Evolutionary conservation across 2,329 filamentous ascomycete genomes (phyloP).

Genomic region (Trichophyton benhamiae): DNA sequence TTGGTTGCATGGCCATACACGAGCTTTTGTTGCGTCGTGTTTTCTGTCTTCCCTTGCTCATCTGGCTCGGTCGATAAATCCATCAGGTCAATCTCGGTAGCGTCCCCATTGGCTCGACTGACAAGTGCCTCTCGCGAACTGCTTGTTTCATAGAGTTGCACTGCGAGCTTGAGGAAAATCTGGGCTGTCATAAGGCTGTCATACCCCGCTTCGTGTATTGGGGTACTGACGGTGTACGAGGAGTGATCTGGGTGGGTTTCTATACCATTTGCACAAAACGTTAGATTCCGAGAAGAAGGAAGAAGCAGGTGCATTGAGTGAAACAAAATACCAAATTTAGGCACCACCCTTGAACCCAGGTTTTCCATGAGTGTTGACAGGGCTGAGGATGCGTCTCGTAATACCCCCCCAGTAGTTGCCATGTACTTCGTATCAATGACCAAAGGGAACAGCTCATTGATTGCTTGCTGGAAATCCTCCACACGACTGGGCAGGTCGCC

Average conservation of each 20-base stretch:
- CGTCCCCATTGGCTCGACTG: background rate
- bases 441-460: constrained; percentile 44
- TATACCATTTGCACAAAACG: constrained; percentile 8
- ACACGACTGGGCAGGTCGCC: constrained; percentile 45
- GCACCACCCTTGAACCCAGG: constrained; percentile 17
- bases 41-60: background rate
- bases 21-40: background rate
- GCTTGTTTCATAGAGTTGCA: constrained; percentile 35
- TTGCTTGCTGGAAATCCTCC: constrained; percentile 39
- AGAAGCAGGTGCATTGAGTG: background rate
- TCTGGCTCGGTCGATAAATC: background rate
- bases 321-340: constrained; percentile 21
- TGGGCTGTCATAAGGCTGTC: constrained; percentile 51
- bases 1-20: constrained; percentile 21
- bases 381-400: constrained; percentile 5
- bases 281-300: background rate
- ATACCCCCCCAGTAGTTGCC: constrained; percentile 43
- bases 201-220: constrained; percentile 48
- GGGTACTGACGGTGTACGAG: constrained; percentile 20
- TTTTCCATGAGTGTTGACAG: constrained; percentile 12
- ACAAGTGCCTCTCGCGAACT: constrained; percentile 5
- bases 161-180: constrained; percentile 44
- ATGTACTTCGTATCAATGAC: constrained; percentile 54
- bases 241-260: constrained; percentile 22
- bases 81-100: background rate